Base-by-base conservation (phyloP, 805 yeast genomes). In the Zygoascus flipseniorum region DNA sequence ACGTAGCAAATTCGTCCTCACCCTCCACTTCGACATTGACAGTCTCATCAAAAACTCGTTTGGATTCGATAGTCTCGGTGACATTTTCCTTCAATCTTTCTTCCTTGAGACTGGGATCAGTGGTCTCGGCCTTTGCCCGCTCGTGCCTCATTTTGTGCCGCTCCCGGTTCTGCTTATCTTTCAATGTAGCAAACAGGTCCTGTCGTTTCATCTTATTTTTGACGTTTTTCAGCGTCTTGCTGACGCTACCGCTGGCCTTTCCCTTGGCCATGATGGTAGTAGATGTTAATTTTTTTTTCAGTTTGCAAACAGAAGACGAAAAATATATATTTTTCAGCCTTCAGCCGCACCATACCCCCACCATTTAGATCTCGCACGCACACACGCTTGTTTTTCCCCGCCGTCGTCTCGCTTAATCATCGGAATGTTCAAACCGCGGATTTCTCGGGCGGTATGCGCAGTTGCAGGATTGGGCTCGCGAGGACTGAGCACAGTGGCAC, bases 41-140 rank as follows among this genome's bases (percentile, higher is more conserved):
- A 1, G 96, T 86, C 68, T 90, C 97, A 66, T 89, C 97, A 60
- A 69, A 89, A 1, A 83, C 92, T 65, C 97, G 75, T 75, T 86
- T 86, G 52, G 80, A 76, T 61, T 89, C 97, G 50, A 89, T 80
- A 4, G 97, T 89, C 23, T 80, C 81, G 2, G 97, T 89, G 1
- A 86, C 80, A 66, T 89, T 89, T 53, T 77, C 81, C 4, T 80
- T 78, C 41, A 92, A 73, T 68, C 99, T 82, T 65, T 89, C 84
- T 52, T 81, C 88, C 65, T 80, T 86, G 54, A 88, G 70, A 59
- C 84, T 89, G 0, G 97, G 97, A 63, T 90, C 85, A 31, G 77
- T 80, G 53, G 84, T 74, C 69, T 93, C 98, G 58, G 85, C 92
- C 63, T 84, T 85, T n/a, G 95, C 93, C 65, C 97, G 78, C 46